Percentiles rank a stretch among this genome's conserved stretches.
Evolutionary conservation across 306 rosid genomes (phyloP).

Genomic region (Medicago lupulina): DNA sequence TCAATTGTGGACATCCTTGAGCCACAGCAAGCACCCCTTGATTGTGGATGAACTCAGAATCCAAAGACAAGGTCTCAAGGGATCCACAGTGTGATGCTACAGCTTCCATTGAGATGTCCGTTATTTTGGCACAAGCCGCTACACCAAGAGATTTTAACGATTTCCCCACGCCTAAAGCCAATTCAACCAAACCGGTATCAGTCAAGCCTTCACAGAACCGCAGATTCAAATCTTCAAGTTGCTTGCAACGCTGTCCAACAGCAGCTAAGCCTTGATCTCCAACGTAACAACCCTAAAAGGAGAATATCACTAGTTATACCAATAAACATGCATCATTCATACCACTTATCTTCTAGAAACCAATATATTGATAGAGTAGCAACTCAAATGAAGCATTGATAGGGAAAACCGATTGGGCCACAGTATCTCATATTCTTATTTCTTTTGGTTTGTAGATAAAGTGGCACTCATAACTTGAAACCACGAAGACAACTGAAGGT

Average conservation of each 20-base stretch:
- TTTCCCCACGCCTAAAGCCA: conserved; percentile 72
- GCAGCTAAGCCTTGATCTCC: conserved; percentile 89
- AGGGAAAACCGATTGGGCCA: conserved; percentile 14
- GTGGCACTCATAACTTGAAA: no score
- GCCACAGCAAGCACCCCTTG: conserved; percentile 86
- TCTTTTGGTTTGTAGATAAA: no score
- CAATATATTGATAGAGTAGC: background rate
- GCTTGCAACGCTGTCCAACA: conserved; percentile 83
- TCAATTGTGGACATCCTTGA: conserved; percentile 73
- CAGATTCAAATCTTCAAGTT: conserved; percentile 85
- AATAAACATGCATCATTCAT: conserved; percentile 6
- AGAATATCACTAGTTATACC: conserved; percentile 34
- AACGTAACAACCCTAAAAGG: conserved; percentile 89
- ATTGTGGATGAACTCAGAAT: conserved; percentile 83
- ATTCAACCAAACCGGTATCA: conserved; percentile 69
- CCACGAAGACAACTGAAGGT: no score
- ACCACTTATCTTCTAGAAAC: background rate
- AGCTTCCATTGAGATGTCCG: conserved; percentile 79
- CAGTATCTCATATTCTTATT: background rate
- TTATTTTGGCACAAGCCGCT: conserved; percentile 90
- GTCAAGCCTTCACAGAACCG: conserved; percentile 96
- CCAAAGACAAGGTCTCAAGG: conserved; percentile 77
- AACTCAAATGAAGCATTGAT: conserved; percentile 28
- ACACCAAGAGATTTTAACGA: conserved; percentile 84
- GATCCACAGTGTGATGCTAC: conserved; percentile 73